Base-by-base conservation (phyloP, 768 basidiomycete genomes). In the Boletus bicolor region DNA sequence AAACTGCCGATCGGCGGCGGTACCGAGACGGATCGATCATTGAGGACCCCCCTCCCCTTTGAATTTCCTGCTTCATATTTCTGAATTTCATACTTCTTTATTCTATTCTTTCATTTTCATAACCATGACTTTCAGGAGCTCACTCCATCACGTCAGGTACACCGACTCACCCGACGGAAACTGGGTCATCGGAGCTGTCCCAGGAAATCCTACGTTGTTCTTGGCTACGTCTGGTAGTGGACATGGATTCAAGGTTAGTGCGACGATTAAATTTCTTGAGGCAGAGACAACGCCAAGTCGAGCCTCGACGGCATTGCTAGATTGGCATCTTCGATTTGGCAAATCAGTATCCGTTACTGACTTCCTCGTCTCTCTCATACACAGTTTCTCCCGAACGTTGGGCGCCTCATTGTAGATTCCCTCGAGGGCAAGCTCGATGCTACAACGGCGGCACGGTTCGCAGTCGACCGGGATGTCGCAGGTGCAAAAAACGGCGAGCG, bases 211-310 rank as follows among this genome's bases (percentile, higher is more conserved):
- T 26, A 80, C 80, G 7, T 67, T 98, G 11, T 70, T 94, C 50
- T 70, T 98, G 30, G 95, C 93, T 1, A 95, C 95, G 1, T 91
- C 83, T 17, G 96, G 89, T 7, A 91, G 86, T 60, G 94, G 94
- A 0, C 91, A 95, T 70, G 91, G 84, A 0, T 94, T 83, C 78
- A 94, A 95, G 81, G 90, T 85, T 52, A 49, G 65, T 58, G 10
- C 49, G 2, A 44, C 55, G 3, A 8, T 30, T 10, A 7, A 1
- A 30, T 19, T 24, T 26, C 2, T 26, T 19, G 15, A 14, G 19
- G 41, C 28, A 26, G 41, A 11, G 21, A 15, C n/a, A 11, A 17
- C n/a, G 2, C 17, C 36, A 5, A 30, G 26, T 24, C 17, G n/a
- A 8, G 24, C 4, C 44, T 15, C 26, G n/a, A 38, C 6, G 30